Base-by-base conservation (phyloP, 306 rosid genomes). In the Gleditsia sinensis region DNA sequence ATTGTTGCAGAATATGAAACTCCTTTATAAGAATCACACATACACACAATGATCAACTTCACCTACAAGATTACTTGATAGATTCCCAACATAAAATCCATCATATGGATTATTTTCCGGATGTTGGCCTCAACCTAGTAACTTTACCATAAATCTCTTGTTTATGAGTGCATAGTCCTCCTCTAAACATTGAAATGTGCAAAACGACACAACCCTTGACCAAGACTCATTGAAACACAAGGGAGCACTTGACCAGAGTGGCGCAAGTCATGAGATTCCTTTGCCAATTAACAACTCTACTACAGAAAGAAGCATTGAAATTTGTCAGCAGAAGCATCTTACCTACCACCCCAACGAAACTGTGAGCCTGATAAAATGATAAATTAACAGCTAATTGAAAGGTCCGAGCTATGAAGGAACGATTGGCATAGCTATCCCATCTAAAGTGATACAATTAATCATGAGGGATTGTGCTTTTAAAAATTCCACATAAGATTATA, bases 321-420 rank as follows among this genome's bases (percentile, higher is more conserved):
- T 67, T 71, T 67, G 25, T 28, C 30, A 54, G 13, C 57, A 68
- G 23, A 32, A 23, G 17, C 21, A 51, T 16, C 7, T 48, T 19
- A 67, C 46, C 72, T 59, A 48, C 34, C 54, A 69, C 33, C 50
- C 46, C 45, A 42, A 50, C 16, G 10, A 39, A 27, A 30, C 32
- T 45, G 63, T 10, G 19, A 43, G 33, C 74, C 19, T 43, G 7
- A n/a, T 5, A 66, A 57, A n/a, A 37, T 23, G 19, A 37, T 37
- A 20, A 78, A 36, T 21, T 24, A 51, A 64, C 60, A 78, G 33
- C 74, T 13, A 45, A 7, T 23, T 19, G 7, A 72, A 56, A 66
- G 19, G 37, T 20, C 36, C 27, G 12, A 58, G 17, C 67, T 11
- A 45, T 30, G 2, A 40, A 20, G 37, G 9, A 36, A 46, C 45